Percentiles rank a stretch among this genome's conserved stretches.
phyloP scores from a whole-genome alignment of 495 filamentous ascomycete genomes.

The Bacidia rubella region DNA sequence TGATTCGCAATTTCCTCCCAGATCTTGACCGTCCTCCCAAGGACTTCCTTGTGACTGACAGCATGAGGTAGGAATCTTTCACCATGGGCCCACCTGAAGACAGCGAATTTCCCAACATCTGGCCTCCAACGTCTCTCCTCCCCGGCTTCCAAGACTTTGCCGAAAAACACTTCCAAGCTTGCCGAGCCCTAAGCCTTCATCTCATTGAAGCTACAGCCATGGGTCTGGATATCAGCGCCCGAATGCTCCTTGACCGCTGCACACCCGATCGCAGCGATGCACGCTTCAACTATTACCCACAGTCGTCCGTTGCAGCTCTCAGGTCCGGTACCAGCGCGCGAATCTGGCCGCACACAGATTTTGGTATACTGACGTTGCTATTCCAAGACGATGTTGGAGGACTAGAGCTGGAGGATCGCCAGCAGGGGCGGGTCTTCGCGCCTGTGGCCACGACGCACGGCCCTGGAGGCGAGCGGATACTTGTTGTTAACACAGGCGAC shows the following conservation, averaged over 20 bases:
- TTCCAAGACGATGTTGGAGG: conserved; percentile 3
- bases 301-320: not conserved
- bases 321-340: not conserved
- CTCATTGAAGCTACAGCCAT: conserved; percentile 1
- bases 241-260: conserved; percentile 1
- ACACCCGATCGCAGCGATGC: conserved; percentile 6
- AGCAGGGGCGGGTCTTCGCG: not conserved
- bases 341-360: conserved; percentile 9
- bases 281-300: conserved; percentile 9
- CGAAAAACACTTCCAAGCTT: conserved; percentile 17
- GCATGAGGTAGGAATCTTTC: conserved; percentile 20
- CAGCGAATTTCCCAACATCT: conserved; percentile 20
- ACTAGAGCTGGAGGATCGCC: not conserved
- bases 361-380: conserved; percentile 5
- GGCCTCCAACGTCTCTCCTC: conserved; percentile 16
- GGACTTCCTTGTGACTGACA: not conserved
- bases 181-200: conserved; percentile 8
- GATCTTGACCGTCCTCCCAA: not conserved
- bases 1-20: not conserved
- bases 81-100: conserved; percentile 20
- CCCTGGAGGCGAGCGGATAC: not conserved
- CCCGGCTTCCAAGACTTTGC: conserved; percentile 22
- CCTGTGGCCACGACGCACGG: not conserved
- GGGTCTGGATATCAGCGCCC: not conserved
- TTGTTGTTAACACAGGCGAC: not conserved